Percentiles rank a stretch among this genome's conserved stretches.
These are phyloP conservation scores for Aureobasidium sp. DNA, from an alignment of 2,329 filamentous ascomycete genomes.

Conservation along the genomic window DNA sequence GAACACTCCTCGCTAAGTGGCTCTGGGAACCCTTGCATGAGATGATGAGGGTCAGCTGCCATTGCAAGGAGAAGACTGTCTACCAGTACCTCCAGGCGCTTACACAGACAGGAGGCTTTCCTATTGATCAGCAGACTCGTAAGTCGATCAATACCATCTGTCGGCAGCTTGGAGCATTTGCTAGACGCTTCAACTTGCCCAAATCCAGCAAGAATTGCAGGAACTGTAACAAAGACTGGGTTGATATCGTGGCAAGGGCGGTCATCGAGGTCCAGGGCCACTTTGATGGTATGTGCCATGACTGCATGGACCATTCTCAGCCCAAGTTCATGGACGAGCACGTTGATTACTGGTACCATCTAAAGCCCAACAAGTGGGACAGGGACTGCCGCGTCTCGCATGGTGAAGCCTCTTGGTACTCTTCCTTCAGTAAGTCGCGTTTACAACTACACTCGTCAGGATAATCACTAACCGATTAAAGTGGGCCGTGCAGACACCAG, in stretches of 20 bases:
- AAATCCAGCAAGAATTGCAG: neutral
- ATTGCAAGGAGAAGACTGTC: neutral
- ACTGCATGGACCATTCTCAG: conserved; percentile 25
- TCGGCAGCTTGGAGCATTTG: neutral
- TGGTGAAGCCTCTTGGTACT: conserved; percentile 27
- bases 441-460: neutral
- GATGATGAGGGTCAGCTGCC: neutral
- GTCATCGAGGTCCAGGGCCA: neutral
- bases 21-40: neutral
- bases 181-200: neutral
- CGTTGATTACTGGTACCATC: conserved; percentile 23
- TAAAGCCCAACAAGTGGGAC: conserved; percentile 23
- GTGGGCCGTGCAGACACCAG: neutral
- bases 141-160: neutral
- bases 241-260: neutral
- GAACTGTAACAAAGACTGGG: neutral
- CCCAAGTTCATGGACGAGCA: conserved; percentile 18
- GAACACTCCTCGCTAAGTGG: conserved; percentile 18
- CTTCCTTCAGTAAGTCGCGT: conserved; percentile 20
- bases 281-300: conserved; percentile 30
- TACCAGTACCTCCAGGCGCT: neutral
- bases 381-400: conserved; percentile 25
- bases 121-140: neutral
- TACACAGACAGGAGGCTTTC: neutral
- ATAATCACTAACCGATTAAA: neutral